Evolutionary conservation across 2,329 filamentous ascomycete genomes (phyloP).

Genomic region (Aspergillus sergii): DNA sequence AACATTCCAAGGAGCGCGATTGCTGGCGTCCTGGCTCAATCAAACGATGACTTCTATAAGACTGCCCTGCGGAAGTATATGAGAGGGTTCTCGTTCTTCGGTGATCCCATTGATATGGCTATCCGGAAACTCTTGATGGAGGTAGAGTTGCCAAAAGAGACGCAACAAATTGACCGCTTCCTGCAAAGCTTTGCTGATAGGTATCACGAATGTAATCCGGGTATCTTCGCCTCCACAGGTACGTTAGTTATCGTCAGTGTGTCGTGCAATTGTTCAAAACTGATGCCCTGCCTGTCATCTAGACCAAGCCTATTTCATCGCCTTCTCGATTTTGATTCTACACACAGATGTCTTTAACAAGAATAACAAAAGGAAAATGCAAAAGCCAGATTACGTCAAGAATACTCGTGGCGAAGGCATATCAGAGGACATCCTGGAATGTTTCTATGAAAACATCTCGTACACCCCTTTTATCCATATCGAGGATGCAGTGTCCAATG

Average conservation of each 20-base stretch:
- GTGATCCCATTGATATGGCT: conserved; percentile 97
- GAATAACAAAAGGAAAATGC: conserved; percentile 99
- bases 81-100: conserved; percentile 92
- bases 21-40: conserved; percentile 82
- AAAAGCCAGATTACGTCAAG: conserved; percentile 90
- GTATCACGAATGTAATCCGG: conserved; percentile 97
- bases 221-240: conserved; percentile 81
- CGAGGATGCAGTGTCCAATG: conserved; percentile 77
- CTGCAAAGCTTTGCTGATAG: conserved; percentile 92
- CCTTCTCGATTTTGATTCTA: conserved; percentile 92
- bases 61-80: conserved; percentile 91
- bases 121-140: conserved; percentile 95
- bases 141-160: conserved; percentile 93
- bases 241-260: conserved; percentile 19
- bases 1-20: conserved; percentile 79
- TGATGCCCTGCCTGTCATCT: conserved; percentile 7
- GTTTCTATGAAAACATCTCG: conserved; percentile 97
- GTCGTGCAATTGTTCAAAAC: background rate
- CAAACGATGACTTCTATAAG: conserved; percentile 78
- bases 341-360: conserved; percentile 99
- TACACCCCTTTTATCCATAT: conserved; percentile 99
- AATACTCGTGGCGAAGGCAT: conserved; percentile 91
- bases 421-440: conserved; percentile 89
- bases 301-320: conserved; percentile 97
- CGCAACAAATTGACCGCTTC: conserved; percentile 94